Evolutionary conservation across 106 monocot species (phyloP).

Genomic region (Iris macrosiphon): DNA sequence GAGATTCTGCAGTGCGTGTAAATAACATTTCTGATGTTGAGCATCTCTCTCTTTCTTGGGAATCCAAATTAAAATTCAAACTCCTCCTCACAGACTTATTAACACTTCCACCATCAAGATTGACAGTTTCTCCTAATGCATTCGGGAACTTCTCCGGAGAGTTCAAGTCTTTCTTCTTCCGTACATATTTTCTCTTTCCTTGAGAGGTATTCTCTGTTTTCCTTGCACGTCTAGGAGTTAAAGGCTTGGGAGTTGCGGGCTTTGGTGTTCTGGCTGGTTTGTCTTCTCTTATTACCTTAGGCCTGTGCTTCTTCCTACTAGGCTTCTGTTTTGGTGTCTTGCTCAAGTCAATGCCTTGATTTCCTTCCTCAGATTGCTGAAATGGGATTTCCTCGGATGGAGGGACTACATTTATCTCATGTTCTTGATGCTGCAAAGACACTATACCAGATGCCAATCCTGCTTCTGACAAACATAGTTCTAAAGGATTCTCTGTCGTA

Average conservation of each 20-base stretch:
- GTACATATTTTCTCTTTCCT: slow-evolving; percentile 36
- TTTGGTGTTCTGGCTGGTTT: slow-evolving; percentile 34
- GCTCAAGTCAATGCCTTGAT: slow-evolving; percentile 14
- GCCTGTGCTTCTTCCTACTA: slow-evolving; percentile 50
- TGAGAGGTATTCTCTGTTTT: neutral
- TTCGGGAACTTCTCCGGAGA: neutral
- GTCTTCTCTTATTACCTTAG: slow-evolving; percentile 68
- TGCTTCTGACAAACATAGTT: no score
- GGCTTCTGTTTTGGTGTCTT: slow-evolving; percentile 28
- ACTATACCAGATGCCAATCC: no score
- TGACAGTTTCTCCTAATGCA: neutral
- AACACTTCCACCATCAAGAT: slow-evolving; percentile 1
- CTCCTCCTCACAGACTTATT: slow-evolving; percentile 35
- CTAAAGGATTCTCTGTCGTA: no score
- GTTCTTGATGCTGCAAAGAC: no score
- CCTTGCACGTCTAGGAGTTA: neutral
- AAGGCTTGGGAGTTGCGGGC: slow-evolving; percentile 25
- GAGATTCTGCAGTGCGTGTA: neutral
- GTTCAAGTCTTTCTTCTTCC: slow-evolving; percentile 26
- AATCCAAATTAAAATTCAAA: slow-evolving; percentile 23
- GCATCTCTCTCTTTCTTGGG: slow-evolving; percentile 4
- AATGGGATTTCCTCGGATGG: neutral
- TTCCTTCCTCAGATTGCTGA: slow-evolving; percentile 3
- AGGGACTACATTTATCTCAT: no score
- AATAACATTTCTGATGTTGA: no score